Conservation (phyloP, 345 rosid genomes). For the Syzygium oleosum region DNA sequence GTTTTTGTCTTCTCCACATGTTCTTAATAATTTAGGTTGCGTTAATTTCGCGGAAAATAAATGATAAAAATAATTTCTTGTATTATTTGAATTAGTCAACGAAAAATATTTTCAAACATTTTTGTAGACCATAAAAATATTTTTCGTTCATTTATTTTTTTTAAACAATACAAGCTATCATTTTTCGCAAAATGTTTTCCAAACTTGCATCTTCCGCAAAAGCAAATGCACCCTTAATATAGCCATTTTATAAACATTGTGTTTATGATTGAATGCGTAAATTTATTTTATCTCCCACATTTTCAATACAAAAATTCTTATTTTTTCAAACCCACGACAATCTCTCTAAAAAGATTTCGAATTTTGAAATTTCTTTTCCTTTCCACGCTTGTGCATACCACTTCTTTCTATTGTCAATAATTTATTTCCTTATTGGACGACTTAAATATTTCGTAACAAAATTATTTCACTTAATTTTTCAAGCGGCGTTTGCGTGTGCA, state of each 20-base stretch:
- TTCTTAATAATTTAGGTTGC: not conserved
- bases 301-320: not conserved
- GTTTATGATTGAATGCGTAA: not conserved
- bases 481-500: not conserved
- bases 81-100: too few relatives aligned
- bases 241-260: not conserved
- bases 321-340: not conserved
- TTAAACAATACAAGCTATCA: too few relatives aligned
- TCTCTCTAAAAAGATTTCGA: not conserved
- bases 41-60: too few relatives aligned
- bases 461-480: not conserved
- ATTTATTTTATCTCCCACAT: accelerated
- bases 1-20: not conserved
- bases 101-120: too few relatives aligned
- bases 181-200: too few relatives aligned
- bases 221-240: too few relatives aligned
- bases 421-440: not conserved
- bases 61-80: too few relatives aligned
- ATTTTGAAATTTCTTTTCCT: not conserved
- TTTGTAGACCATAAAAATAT: too few relatives aligned
- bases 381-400: accelerated
- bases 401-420: not conserved
- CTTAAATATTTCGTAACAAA: not conserved
- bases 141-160: too few relatives aligned
- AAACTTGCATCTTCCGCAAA: too few relatives aligned